Base-by-base conservation (phyloP, 441 rosid species). In the Gossypium aridum region DNA sequence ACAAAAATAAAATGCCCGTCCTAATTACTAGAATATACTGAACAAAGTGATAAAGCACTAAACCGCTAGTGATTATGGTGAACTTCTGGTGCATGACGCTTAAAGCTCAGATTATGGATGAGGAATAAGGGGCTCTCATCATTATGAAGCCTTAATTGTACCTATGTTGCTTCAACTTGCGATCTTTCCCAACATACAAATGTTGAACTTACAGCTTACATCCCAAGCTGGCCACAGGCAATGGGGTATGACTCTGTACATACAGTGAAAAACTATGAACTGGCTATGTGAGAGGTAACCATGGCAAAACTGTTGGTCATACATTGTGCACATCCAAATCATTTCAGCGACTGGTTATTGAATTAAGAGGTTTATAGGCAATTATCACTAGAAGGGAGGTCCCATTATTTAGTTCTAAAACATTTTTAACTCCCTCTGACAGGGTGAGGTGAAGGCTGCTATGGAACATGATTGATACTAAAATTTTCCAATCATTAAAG, bases 401-500 rank as follows among this genome's bases (percentile, higher is more conserved):
- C 22, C 34, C 37, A 67, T 67, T 34, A 67, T 13, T 67, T 67
- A 28, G 57, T 47, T 23, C 39, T 22, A 45, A 5, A 22, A 57
- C 17, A 12, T 64, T 64, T 13, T 64, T 13, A 43, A 65, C 55
- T 47, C 34, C 14, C 39, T 68, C 39, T 7, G 57, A 13, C 57
- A 67, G 12, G 71, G 3, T 64, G 70, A 65, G 71, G 37, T 62
- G 66, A 62, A 67, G 14, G 72, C 2, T 51, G 34, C 57, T 14
- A 14, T 4, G 59, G 23, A 69, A 23, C 23, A 69, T n/a, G 8
- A 49, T 69, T 51, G 60, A 26, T 51, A 53, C 47, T 16, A 69
- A n/a, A 51, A 43, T 43, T 43, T 16, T 51, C 72, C 2, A 45
- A 51, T 26, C 39, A 26, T 10, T 26, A 26, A n/a, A 51, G 45